Conservation (phyloP, 108 stramenopile species). For the Ochromonas danica region DNA sequence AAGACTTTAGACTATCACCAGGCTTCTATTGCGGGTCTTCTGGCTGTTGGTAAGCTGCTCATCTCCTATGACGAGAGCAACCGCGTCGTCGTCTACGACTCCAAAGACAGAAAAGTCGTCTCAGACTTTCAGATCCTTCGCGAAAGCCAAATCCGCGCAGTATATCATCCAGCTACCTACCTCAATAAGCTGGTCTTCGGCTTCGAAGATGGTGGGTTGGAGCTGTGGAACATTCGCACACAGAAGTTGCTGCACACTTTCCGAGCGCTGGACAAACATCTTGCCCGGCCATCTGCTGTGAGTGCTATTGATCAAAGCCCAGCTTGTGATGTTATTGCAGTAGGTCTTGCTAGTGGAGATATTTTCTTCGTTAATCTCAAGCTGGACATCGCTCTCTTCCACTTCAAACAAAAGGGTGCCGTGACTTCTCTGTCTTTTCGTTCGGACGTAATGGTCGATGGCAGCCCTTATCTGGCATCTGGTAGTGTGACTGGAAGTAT, state of each 20-base stretch:
- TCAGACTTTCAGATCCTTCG: background rate
- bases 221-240: slow-evolving; percentile 27
- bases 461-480: slow-evolving; percentile 19
- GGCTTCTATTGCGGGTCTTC: background rate
- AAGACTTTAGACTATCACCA: background rate
- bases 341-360: background rate
- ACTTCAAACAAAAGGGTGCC: slow-evolving; percentile 6
- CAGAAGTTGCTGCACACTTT: background rate
- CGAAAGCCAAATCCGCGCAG: background rate
- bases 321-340: slow-evolving; percentile 23
- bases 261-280: background rate
- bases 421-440: slow-evolving; percentile 22
- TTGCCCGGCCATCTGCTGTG: background rate
- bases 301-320: background rate
- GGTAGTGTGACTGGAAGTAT: background rate
- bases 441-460: background rate
- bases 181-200: slow-evolving; percentile 28
- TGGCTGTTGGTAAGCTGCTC: background rate
- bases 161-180: slow-evolving; percentile 24
- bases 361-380: slow-evolving; percentile 18
- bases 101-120: background rate
- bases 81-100: background rate
- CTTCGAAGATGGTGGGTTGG: slow-evolving; percentile 7
- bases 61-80: background rate
- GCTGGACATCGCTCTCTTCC: background rate